Conservation (phyloP, 306 rosid genomes). For the Cicer cuneatum region DNA sequence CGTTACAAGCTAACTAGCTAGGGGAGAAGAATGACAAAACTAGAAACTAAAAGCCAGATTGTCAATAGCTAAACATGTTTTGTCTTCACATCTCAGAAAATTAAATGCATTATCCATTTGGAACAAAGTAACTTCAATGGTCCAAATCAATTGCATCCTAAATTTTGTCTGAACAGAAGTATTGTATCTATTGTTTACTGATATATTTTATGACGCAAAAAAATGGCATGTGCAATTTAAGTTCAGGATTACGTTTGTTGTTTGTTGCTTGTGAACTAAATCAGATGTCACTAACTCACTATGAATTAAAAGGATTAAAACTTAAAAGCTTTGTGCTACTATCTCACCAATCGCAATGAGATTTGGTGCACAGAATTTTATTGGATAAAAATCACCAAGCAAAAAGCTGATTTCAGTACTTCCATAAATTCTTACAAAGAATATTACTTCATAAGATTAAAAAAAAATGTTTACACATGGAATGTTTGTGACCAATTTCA, state of each 20-base stretch:
- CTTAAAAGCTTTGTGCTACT: constrained; percentile 1
- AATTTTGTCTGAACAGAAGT: background rate
- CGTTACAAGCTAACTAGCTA: background rate
- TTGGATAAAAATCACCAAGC: constrained; percentile 13
- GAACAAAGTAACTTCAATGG: background rate
- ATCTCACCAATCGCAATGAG: constrained; percentile 8
- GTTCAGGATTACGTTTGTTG: constrained; percentile 33
- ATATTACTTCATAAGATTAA: background rate
- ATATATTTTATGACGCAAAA: background rate
- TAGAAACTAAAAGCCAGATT: background rate
- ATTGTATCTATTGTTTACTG: background rate
- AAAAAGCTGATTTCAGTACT: constrained; percentile 2
- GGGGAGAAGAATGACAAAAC: constrained; percentile 19
- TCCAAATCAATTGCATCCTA: constrained; percentile 12
- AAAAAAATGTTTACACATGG: background rate
- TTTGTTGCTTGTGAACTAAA: constrained; percentile 18
- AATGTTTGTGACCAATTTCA: constrained; percentile 7
- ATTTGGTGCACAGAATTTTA: background rate
- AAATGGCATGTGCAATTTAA: background rate
- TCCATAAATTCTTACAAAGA: background rate
- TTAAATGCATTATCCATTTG: background rate
- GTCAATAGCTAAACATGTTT: constrained; percentile 23
- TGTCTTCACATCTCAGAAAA: background rate
- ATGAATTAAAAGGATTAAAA: background rate
- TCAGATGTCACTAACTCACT: background rate